Percentiles rank a stretch among this genome's conserved stretches.
These are phyloP conservation scores for Scutellaria galericulata DNA, from an alignment of 257 asterid genomes.

Conservation along the genomic window DNA sequence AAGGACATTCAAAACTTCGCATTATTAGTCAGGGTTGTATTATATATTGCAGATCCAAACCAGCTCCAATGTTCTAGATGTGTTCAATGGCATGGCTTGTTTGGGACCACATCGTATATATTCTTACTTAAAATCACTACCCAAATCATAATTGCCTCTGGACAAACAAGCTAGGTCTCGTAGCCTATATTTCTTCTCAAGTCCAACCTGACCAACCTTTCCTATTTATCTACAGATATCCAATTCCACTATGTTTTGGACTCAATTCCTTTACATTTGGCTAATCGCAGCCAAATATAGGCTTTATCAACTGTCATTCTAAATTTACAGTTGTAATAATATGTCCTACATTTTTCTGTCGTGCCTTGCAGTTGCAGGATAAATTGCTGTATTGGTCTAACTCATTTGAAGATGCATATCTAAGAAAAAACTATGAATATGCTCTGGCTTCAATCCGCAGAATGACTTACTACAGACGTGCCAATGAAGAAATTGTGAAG, in stretches of 20 bases:
- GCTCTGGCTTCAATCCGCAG: slow-evolving; percentile 69
- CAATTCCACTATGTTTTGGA: neutral
- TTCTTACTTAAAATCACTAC: too few relatives aligned
- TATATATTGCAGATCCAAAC: too few relatives aligned
- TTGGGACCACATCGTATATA: too few relatives aligned
- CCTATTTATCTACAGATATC: too few relatives aligned
- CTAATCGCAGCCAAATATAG: neutral
- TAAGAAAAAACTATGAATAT: slow-evolving; percentile 54
- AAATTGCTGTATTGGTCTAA: slow-evolving; percentile 61
- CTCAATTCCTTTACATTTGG: neutral
- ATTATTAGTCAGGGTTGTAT: neutral
- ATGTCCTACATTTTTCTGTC: neutral
- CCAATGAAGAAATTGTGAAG: slow-evolving; percentile 80
- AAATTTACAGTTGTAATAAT: neutral
- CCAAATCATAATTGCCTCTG: too few relatives aligned
- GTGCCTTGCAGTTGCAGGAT: slow-evolving; percentile 62
- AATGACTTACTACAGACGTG: slow-evolving; percentile 88
- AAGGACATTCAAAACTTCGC: too few relatives aligned
- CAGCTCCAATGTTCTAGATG: neutral
- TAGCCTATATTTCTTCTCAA: too few relatives aligned
- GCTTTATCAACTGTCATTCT: neutral
- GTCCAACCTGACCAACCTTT: too few relatives aligned
- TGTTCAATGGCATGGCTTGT: neutral
- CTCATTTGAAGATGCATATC: slow-evolving; percentile 67
- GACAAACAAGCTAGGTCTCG: too few relatives aligned